phyloP scores from a whole-genome alignment of 495 filamentous ascomycete genomes.

The Antarctomyces pellizariae region DNA sequence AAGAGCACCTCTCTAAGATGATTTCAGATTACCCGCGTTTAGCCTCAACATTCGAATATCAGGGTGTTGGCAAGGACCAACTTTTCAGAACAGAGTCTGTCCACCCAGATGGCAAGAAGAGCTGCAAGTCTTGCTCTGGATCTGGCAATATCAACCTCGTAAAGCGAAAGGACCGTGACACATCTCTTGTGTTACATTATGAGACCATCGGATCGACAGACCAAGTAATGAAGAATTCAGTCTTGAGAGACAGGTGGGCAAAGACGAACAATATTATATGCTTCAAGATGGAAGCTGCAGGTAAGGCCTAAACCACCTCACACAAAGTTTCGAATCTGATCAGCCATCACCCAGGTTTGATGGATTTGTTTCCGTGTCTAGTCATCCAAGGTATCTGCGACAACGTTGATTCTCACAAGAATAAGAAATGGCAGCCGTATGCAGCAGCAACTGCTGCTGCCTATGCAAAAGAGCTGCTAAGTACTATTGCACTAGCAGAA shows the following conservation, averaged over 20 bases:
- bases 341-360: no score
- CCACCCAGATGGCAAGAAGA: conserved; percentile 9
- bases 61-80: conserved; percentile 9
- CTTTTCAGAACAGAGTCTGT: conserved; percentile 14
- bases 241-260: conserved; percentile 2
- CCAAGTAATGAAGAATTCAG: conserved; percentile 8
- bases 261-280: conserved; percentile 13
- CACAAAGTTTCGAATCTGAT: no score
- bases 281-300: conserved; percentile 25
- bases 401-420: conserved; percentile 16
- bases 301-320: no score
- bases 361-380: conserved; percentile 13
- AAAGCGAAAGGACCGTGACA: no score
- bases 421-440: conserved; percentile 14
- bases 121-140: no score
- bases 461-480: conserved; percentile 10
- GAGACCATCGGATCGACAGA: conserved; percentile 13
- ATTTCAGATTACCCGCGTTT: conserved; percentile 9
- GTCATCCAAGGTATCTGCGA: conserved; percentile 18
- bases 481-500: no score
- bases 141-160: no score
- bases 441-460: conserved; percentile 13
- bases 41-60: conserved; percentile 6
- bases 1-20: conserved; percentile 8
- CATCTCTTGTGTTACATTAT: conserved; percentile 13